Evolutionary conservation across 257 asterid species (phyloP).

Genomic region (Pogostemon cablin): DNA sequence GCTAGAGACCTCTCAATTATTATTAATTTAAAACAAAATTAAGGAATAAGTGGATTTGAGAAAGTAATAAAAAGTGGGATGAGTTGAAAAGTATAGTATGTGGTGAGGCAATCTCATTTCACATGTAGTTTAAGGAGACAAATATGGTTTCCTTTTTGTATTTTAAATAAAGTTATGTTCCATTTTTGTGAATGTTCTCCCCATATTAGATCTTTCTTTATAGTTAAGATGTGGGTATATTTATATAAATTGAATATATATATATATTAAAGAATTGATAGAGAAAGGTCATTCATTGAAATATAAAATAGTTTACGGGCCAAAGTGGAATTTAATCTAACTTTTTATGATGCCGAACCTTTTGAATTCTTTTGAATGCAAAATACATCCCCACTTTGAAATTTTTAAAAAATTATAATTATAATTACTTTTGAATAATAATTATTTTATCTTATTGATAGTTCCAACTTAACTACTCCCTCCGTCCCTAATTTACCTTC

Average conservation of each 20-base stretch:
- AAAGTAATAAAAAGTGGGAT: background rate
- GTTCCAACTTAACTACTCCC: too few relatives aligned
- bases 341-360: background rate
- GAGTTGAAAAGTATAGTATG: background rate
- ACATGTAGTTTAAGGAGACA: conserved; percentile 23
- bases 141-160: background rate
- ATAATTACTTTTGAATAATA: too few relatives aligned
- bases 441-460: too few relatives aligned
- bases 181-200: background rate
- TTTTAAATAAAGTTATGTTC: background rate
- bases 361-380: background rate
- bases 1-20: too few relatives aligned
- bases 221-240: background rate
- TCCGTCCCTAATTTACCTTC: too few relatives aligned
- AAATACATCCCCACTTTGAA: background rate
- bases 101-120: conserved; percentile 21
- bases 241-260: background rate
- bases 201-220: background rate
- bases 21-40: too few relatives aligned
- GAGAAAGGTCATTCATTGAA: background rate
- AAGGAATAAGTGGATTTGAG: background rate
- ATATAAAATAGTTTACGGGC: background rate
- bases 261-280: background rate
- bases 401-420: background rate
- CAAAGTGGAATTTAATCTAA: background rate